A percentile compares a stretch with the other conserved stretches of the same genome.
phyloP scores from a whole-genome alignment of 306 rosid species.

The Quercus aquifolioides region DNA sequence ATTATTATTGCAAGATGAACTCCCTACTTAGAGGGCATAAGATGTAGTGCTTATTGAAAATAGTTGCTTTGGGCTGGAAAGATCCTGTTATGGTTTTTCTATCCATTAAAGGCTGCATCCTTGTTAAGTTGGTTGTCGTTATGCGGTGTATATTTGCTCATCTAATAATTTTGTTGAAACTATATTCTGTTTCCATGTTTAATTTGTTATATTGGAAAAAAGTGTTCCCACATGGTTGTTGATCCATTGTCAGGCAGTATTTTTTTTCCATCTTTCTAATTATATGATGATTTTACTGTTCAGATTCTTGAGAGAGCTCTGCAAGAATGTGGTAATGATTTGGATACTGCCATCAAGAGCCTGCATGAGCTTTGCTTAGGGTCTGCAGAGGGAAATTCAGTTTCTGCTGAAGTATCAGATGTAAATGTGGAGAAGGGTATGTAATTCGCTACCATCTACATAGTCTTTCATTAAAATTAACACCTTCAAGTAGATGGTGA shows the following conservation, averaged over 20 bases:
- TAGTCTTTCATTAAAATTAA: neutral
- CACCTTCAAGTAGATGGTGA: neutral
- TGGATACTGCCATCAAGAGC: conserved; percentile 81
- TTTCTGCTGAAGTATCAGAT: conserved; percentile 28
- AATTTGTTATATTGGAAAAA: neutral
- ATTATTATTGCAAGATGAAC: neutral
- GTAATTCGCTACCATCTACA: neutral
- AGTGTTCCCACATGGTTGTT: neutral
- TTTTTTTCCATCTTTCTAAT: neutral
- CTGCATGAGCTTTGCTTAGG: conserved; percentile 67
- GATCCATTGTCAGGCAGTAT: neutral
- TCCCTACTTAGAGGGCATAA: neutral
- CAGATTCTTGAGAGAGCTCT: conserved; percentile 80
- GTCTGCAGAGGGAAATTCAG: conserved; percentile 32
- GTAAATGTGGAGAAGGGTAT: conserved; percentile 48
- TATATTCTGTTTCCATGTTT: neutral
- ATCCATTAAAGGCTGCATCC: neutral
- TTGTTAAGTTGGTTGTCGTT: neutral
- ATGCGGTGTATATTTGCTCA: neutral
- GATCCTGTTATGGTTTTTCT: neutral
- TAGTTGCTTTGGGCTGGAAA: neutral
- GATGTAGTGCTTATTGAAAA: neutral
- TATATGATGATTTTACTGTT: conserved; percentile 19
- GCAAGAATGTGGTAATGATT: conserved; percentile 74
- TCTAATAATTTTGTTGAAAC: neutral